A percentile compares a stretch with the other conserved stretches of the same genome.
Conservation (phyloP, 371 early-diverging fungal species). For the Mycotypha africana region DNA sequence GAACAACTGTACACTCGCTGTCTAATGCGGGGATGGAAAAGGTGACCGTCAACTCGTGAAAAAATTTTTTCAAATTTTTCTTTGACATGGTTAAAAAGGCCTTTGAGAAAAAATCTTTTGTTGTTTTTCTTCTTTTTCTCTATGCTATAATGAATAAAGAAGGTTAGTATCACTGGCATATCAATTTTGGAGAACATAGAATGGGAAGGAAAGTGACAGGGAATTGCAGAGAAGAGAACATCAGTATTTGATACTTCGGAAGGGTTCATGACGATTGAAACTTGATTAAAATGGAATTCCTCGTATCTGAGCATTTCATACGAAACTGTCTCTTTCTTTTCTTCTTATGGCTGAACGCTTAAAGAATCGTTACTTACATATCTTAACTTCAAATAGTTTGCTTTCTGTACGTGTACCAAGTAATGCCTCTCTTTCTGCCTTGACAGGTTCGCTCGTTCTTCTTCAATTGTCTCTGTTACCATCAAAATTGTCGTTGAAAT, state of each 20-base stretch:
- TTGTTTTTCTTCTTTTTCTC: not conserved
- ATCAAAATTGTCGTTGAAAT: not conserved
- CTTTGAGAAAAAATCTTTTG: conserved; percentile 1
- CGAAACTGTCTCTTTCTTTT: no score
- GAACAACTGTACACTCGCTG: no score
- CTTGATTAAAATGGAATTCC: conserved; percentile 34
- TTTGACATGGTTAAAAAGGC: not conserved
- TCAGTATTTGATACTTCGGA: conserved; percentile 13
- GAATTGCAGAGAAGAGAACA: conserved; percentile 21
- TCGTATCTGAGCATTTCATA: conserved; percentile 33
- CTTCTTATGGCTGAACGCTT: no score
- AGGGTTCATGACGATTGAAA: conserved; percentile 21
- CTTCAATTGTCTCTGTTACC: conserved; percentile 4
- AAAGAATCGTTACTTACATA: no score
- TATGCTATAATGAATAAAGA: not conserved
- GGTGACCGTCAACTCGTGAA: not conserved
- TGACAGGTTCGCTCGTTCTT: no score
- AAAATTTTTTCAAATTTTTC: conserved; percentile 6
- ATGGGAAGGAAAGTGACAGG: conserved; percentile 1
- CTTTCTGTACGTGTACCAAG: no score
- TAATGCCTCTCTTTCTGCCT: no score
- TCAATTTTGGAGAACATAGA: not conserved
- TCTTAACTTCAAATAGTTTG: no score
- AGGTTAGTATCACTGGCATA: conserved; percentile 17
- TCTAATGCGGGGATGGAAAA: no score